Base-by-base conservation (phyloP, 371 early-diverging fungal species). In the Vairimorpha ceranae region DNA sequence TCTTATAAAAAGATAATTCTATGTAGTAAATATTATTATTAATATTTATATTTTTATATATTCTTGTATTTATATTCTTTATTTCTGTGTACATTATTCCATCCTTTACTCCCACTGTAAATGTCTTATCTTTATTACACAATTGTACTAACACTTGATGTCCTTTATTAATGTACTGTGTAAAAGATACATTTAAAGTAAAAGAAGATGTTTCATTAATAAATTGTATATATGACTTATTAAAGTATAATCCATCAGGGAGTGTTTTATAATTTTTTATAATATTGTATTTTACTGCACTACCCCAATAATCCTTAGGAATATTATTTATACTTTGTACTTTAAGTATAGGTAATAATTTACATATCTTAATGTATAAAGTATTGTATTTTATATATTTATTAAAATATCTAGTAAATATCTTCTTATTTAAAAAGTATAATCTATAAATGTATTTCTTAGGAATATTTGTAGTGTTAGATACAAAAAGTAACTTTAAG, bases 231-330 rank as follows among this genome's bases (percentile, higher is more conserved):
- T 30, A 59, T 4, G 59, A 58, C 1, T 69, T 46, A 30, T 59
- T 69, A 45, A 38, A 64, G 32, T 58, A 69, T 25, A 69, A 56
- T 45, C 56, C 59, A 27, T 36, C 51, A n/a, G 56, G 51, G 17
- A 54, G 35, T n/a, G 8, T 52, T 2, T 33, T 25, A 35, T 45
- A 56, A 56, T 52, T 10, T 12, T 48, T 48, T 6, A 21, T 48
- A 48, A 48, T 10, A 12, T 48, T 48, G n/a, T 48, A 21, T 48
- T n/a, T 10, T 12, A 48, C 10, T 4, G 48, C 48, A 4, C 21
- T 48, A 4, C 10, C n/a, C 48, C 48, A 48, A 48, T 48, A 48
- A 48, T 48, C 48, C n/a, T 48, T 14, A 7, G 41, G 41, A 7
- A 41, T 15, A 48, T n/a, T n/a, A 48, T 12, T 6, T 48, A 4